Conservation (phyloP, 768 basidiomycete genomes). For the Naganishia vishniacii region DNA sequence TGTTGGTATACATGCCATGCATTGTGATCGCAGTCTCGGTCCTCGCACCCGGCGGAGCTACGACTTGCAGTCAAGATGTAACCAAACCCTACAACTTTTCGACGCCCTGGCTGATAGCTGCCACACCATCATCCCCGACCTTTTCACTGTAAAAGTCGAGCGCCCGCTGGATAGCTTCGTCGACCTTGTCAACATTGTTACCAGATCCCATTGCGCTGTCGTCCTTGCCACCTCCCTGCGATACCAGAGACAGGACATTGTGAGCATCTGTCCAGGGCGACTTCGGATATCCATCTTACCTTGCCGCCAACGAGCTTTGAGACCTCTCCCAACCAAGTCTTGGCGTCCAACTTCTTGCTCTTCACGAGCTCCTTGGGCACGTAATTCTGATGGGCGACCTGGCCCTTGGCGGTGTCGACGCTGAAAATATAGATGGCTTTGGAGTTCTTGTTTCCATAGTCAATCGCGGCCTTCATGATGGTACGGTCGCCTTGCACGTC, state of each 20-base stretch:
- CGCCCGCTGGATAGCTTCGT: constrained; percentile 64
- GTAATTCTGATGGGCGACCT: constrained; percentile 81
- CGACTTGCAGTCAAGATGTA: no score
- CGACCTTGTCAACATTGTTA: constrained; percentile 57
- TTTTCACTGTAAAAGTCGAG: constrained; percentile 45
- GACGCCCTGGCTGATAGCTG: neutral
- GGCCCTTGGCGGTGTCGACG: constrained; percentile 61
- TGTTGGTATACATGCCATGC: no score
- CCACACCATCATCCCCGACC: constrained; percentile 17
- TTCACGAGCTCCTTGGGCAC: constrained; percentile 60
- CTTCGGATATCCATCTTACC: constrained; percentile 52
- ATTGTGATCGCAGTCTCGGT: no score
- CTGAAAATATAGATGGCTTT: constrained; percentile 89
- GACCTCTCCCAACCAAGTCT: constrained; percentile 78
- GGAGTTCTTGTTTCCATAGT: constrained; percentile 69
- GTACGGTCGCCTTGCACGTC: constrained; percentile 81
- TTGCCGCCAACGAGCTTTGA: constrained; percentile 81
- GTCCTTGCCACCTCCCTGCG: constrained; percentile 87
- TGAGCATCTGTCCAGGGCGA: neutral
- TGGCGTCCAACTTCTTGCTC: constrained; percentile 65
- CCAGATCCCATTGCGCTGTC: constrained; percentile 89
- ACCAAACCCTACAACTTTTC: constrained; percentile 14
- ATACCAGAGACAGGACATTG: neutral
- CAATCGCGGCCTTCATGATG: constrained; percentile 68
- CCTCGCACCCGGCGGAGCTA: no score